phyloP scores from a whole-genome alignment of 805 yeast genomes.

The Saccharomycopsis oosterbeekiorum region DNA sequence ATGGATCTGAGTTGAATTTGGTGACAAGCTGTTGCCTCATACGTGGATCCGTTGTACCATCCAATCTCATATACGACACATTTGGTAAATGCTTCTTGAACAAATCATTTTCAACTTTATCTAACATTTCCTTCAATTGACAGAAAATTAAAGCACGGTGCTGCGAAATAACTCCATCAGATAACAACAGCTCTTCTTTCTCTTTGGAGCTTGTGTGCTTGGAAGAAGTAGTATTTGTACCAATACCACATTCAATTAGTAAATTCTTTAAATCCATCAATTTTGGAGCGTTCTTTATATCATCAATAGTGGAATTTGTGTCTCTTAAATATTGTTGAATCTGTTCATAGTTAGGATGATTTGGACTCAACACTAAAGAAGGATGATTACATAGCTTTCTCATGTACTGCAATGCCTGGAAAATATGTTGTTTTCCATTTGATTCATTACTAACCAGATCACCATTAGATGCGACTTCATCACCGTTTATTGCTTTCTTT shows the following conservation, averaged over 20 bases:
- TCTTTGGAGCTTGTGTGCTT: constrained; percentile 29
- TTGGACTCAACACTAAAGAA: constrained; percentile 69
- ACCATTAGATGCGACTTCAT: constrained; percentile 15
- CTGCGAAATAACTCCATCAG: constrained; percentile 64
- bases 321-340: constrained; percentile 51
- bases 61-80: constrained; percentile 89
- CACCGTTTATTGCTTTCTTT: constrained; percentile 29
- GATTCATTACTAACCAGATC: constrained; percentile 30
- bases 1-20: constrained; percentile 91
- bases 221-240: constrained; percentile 25
- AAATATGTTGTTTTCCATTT: constrained; percentile 77
- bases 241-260: constrained; percentile 88
- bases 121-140: constrained; percentile 95
- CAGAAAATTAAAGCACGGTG: constrained; percentile 94
- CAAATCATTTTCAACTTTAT: constrained; percentile 87
- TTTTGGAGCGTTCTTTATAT: constrained; percentile 85
- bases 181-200: constrained; percentile 24
- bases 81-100: constrained; percentile 77
- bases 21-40: constrained; percentile 85
- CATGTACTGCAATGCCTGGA: constrained; percentile 97
- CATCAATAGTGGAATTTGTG: constrained; percentile 52
- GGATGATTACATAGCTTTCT: constrained; percentile 96
- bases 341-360: constrained; percentile 72
- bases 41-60: constrained; percentile 89
- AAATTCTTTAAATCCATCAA: constrained; percentile 71